Evolutionary conservation across 2,329 filamentous ascomycete genomes (phyloP).

Genomic region (Sporothrix protearum): DNA sequence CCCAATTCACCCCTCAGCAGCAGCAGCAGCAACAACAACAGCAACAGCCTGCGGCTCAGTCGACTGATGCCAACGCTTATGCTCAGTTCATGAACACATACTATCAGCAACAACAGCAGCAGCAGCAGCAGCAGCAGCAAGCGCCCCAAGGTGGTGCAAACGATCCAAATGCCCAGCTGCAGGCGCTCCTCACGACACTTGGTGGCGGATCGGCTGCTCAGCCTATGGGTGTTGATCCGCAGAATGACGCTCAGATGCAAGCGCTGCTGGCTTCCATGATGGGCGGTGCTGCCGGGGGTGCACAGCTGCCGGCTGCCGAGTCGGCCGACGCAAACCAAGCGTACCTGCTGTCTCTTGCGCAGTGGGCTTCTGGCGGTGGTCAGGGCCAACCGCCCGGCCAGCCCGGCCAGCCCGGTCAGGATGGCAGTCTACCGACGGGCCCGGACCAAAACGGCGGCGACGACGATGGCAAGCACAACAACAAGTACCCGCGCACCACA

Average conservation of each 20-base stretch:
- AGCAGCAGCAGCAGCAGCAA: slow-evolving; percentile 27
- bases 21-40: slow-evolving; percentile 29
- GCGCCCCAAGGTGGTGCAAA: slow-evolving; percentile 2
- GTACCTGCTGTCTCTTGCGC: slow-evolving; percentile 24
- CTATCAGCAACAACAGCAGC: slow-evolving; percentile 26
- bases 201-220: slow-evolving; percentile 18
- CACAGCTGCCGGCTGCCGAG: not conserved
- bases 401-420: not conserved
- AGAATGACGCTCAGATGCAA: slow-evolving; percentile 26
- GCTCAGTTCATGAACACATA: slow-evolving; percentile 39
- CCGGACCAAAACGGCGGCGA: not conserved
- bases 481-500: not conserved
- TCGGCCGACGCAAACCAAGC: slow-evolving; percentile 19
- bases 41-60: slow-evolving; percentile 25
- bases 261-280: slow-evolving; percentile 24
- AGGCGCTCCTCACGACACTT: slow-evolving; percentile 27
- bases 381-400: slow-evolving; percentile 10
- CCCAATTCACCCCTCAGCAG: slow-evolving; percentile 35
- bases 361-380: slow-evolving; percentile 18
- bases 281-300: slow-evolving; percentile 10
- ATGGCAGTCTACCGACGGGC: not conserved
- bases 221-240: not conserved
- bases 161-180: slow-evolving; percentile 28
- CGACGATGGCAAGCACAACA: not conserved
- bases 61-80: slow-evolving; percentile 31